Conservation (phyloP, 225 moss, liverwort and hornwort species). For the Physcomitrellopsis africana region DNA sequence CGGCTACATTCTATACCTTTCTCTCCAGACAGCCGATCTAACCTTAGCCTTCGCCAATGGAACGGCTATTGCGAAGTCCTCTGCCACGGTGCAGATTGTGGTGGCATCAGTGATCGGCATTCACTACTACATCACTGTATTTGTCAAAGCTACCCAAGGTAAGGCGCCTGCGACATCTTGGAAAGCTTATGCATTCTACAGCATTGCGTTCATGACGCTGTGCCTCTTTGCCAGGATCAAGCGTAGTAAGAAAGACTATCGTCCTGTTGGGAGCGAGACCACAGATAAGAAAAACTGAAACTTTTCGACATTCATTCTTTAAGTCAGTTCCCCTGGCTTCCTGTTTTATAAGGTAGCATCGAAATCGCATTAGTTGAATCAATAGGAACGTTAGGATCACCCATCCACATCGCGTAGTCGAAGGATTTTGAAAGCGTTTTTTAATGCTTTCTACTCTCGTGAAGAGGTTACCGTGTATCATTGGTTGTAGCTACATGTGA, state of each 20-base stretch:
- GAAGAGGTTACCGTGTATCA: not conserved
- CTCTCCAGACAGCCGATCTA: conserved; percentile 56
- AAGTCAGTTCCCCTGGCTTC: conserved; percentile 10
- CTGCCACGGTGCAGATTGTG: conserved; percentile 54
- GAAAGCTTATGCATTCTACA: conserved; percentile 71
- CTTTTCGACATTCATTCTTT: conserved; percentile 9
- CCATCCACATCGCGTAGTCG: not conserved
- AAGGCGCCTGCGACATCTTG: conserved; percentile 59
- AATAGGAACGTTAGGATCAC: not conserved
- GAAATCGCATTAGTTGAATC: not conserved
- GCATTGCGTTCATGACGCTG: conserved; percentile 53
- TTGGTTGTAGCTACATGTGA: not conserved
- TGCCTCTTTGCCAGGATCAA: conserved; percentile 68
- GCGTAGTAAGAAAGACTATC: conserved; percentile 68
- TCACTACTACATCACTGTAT: conserved; percentile 72
- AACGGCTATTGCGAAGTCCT: conserved; percentile 53
- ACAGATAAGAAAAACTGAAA: conserved; percentile 70
- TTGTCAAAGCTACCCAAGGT: conserved; percentile 65
- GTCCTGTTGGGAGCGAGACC: conserved; percentile 33
- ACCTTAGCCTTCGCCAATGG: conserved; percentile 59
- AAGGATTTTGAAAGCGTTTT: conserved; percentile 11
- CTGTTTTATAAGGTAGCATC: not conserved
- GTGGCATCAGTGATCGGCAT: conserved; percentile 63
- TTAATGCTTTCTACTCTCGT: not conserved
- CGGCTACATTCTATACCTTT: conserved; percentile 59